phyloP scores from a whole-genome alignment of 2,329 filamentous ascomycete species.

The Penicillium sp. region DNA sequence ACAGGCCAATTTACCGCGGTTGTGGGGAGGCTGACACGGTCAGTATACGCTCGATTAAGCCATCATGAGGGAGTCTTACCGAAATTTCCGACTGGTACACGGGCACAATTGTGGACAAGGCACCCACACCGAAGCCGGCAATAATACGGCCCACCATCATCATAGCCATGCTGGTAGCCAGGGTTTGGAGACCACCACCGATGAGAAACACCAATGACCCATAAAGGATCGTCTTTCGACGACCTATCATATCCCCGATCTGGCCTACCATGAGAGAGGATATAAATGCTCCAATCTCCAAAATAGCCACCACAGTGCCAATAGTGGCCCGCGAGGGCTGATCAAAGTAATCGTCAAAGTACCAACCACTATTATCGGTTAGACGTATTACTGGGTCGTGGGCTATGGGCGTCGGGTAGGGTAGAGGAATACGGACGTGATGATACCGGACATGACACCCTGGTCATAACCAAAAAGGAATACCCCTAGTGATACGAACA shows the following conservation, averaged over 20 bases:
- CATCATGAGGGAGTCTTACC: slow-evolving; percentile 18
- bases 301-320: slow-evolving; percentile 95
- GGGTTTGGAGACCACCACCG: slow-evolving; percentile 81
- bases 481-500: slow-evolving; percentile 65
- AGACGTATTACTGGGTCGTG: slow-evolving; percentile 4
- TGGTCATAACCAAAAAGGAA: slow-evolving; percentile 67
- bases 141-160: slow-evolving; percentile 82
- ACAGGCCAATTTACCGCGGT: slow-evolving; percentile 90
- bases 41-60: slow-evolving; percentile 9
- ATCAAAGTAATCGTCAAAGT: slow-evolving; percentile 90
- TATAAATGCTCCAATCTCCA: slow-evolving; percentile 90
- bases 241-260: slow-evolving; percentile 87
- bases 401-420: not conserved
- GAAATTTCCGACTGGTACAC: slow-evolving; percentile 96
- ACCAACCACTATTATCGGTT: slow-evolving; percentile 63
- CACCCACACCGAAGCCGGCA: slow-evolving; percentile 82
- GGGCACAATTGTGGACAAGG: slow-evolving; percentile 86
- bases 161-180: slow-evolving; percentile 80
- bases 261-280: slow-evolving; percentile 83
- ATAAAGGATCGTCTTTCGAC: slow-evolving; percentile 86
- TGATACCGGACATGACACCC: slow-evolving; percentile 68
- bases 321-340: slow-evolving; percentile 84
- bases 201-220: slow-evolving; percentile 84
- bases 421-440: slow-evolving; percentile 52
- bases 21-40: slow-evolving; percentile 71